Base-by-base conservation (phyloP, 495 filamentous ascomycete species). In the Thermothielavioides terrestris region DNA sequence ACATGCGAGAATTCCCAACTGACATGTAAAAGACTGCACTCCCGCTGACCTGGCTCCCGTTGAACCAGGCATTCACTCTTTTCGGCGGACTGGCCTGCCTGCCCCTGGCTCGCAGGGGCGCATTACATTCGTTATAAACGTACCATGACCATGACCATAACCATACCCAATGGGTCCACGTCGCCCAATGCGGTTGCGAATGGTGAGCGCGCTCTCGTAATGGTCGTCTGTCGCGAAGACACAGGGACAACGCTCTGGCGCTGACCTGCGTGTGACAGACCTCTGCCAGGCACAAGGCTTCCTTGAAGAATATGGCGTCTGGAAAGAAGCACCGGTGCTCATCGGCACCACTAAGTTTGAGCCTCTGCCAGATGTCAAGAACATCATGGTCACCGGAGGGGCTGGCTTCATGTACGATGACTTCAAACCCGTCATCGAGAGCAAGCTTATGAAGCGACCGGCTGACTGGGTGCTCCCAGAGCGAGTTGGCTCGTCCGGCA, bases 401-500 rank as follows among this genome's bases (percentile, higher is more conserved):
- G 83, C 81, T 37, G 83, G 83, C 46, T 86, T 86, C 67, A 85
- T 86, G 80, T 85, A 66, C 52, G 74, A n/a, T n/a, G n/a, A 58
- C 44, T 30, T 25, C 21, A 5, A n/a, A 40, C 4, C 31, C n/a
- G n/a, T 35, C 34, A 36, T 49, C 28, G 7, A 46, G 40, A 10
- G 9, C 9, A n/a, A n/a, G n/a, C 32, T 6, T 21, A 42, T 6
- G n/a, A 46, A 45, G 51, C 45, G 44, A 52, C 52, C 53, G 34
- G 48, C 11, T 5, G 37, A 45, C 15, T 35, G 1, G n/a, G n/a
- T n/a, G n/a, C n/a, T n/a, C n/a, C 0, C 35, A 71, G 69, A 44
- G 84, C 82, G 40, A 84, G 79, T 61, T 87, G 84, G 85, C 68
- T 89, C 22, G 80, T 82, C 40, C 79, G 84, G 37, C 83, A 87